Evolutionary conservation across 2,329 filamentous ascomycete genomes (phyloP), one percentile per base, ranked within the genome.

Genomic region (Talaromyces sp.): DNA sequence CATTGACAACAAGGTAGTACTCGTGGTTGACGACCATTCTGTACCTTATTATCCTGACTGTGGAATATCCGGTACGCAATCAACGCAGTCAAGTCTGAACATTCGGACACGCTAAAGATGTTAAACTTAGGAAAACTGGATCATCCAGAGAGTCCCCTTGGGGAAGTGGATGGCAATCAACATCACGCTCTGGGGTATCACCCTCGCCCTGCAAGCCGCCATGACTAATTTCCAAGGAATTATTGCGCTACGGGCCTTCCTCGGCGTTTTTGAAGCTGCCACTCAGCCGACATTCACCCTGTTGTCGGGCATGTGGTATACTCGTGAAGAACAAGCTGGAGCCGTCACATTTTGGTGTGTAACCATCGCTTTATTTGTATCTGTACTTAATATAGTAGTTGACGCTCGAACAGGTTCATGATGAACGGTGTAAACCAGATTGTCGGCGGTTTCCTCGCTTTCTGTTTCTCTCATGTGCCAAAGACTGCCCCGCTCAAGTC

Each of bases 211-310:
- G 71, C 88, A 90, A 70, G 87, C 88, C 0, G 87, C 84, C 0
- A 85, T 86, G 0, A 79, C 82, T 39, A 85, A 85, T 72, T 91
- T 86, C 69, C 77, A 81, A 0, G 85, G 87, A 1, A 85, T 87
- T 0, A 82, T 90, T 31, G 86, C 85, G 0, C 83, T 90, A 27
- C 84, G 89, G 0, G 88, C 90, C 73, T 86, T 91, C 69, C 81
- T 90, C 0, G 89, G 89, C 37, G 80, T 89, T 0, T 89, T 89
- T 65, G 89, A 91, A 73, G 81, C 87, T 0, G 86, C 88, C 0
- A 87, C 90, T 1, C 89, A 87, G 0, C 89, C 89, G 0, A 87
- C 87, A 0, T 90, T 90, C 69, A 85, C 87, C 0, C 80, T 91
- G 1, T 83, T 91, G 69, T 90, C 88, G 0, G 85, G 3, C 87